Conservation (phyloP, 1,284 basidiomycete genomes). For the Microstroma glucosiphilum region DNA sequence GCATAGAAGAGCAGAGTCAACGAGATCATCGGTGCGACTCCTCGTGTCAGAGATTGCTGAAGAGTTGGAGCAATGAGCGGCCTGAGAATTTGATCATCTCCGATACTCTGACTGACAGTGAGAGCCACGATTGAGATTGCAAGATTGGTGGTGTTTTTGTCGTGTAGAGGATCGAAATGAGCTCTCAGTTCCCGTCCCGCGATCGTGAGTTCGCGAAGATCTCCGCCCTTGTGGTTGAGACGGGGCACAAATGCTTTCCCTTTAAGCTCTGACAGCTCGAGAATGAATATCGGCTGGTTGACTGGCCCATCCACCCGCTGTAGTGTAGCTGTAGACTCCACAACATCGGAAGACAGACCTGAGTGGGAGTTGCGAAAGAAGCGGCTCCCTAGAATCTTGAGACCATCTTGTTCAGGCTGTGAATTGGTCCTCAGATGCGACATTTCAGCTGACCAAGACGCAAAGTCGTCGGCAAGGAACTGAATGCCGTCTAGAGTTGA, state of each 20-base stretch:
- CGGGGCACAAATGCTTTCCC: too few relatives aligned
- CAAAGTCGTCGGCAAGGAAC: constrained; percentile 35
- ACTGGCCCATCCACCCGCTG: background rate
- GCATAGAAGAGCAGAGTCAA: constrained; percentile 64
- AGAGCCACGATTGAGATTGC: constrained; percentile 20
- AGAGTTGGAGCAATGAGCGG: constrained; percentile 20
- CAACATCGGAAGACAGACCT: constrained; percentile 27
- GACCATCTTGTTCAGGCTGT: constrained; percentile 22
- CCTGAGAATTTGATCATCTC: too few relatives aligned
- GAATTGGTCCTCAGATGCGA: constrained; percentile 22
- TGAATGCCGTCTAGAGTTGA: constrained; percentile 30
- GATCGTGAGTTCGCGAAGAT: constrained; percentile 13
- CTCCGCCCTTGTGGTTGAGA: background rate
- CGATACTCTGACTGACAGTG: background rate
- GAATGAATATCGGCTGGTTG: too few relatives aligned
- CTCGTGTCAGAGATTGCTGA: constrained; percentile 16
- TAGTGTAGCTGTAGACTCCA: constrained; percentile 24
- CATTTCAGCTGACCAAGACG: constrained; percentile 19
- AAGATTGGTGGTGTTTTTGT: constrained; percentile 18
- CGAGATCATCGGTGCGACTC: constrained; percentile 56
- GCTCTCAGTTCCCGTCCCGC: constrained; percentile 18
- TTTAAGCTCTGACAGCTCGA: too few relatives aligned
- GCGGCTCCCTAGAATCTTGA: constrained; percentile 32
- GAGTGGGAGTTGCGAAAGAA: constrained; percentile 30
- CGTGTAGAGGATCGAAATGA: constrained; percentile 23